Percentiles rank a stretch among this genome's conserved stretches.
Evolutionary conservation across 768 basidiomycete species (phyloP).

Genomic region (Boletus patriciae): DNA sequence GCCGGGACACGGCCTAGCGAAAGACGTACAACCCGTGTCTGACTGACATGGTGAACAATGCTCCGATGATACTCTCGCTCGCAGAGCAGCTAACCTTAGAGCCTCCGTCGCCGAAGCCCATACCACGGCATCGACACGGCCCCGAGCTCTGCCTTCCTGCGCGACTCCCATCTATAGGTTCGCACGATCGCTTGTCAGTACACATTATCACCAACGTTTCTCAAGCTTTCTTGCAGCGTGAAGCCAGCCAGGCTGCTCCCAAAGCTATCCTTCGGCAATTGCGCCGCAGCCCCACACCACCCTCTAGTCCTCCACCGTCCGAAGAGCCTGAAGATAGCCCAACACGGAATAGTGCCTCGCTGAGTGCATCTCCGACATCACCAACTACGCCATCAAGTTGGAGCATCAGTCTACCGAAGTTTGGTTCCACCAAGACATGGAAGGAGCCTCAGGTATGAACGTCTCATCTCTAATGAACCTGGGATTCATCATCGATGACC

Average conservation of each 20-base stretch:
- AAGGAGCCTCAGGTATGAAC: constrained; percentile 52
- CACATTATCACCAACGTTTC: constrained; percentile 25
- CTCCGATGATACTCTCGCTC: constrained; percentile 31
- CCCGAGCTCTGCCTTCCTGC: constrained; percentile 63
- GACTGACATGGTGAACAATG: constrained; percentile 55
- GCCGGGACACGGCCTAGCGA: background rate
- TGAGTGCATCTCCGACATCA: constrained; percentile 24
- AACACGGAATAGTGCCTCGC: constrained; percentile 15
- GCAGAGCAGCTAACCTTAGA: constrained; percentile 27
- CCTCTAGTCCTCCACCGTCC: constrained; percentile 21
- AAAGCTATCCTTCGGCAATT: constrained; percentile 57
- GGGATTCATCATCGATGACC: background rate
- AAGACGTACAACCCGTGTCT: constrained; percentile 2
- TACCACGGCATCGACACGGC: constrained; percentile 40
- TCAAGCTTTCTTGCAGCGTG: constrained; percentile 68
- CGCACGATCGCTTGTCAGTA: constrained; percentile 23
- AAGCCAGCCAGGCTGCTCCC: constrained; percentile 61
- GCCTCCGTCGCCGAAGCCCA: constrained; percentile 18
- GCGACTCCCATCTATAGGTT: constrained; percentile 67
- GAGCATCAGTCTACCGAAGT: constrained; percentile 15
- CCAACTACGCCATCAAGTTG: constrained; percentile 16
- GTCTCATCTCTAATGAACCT: background rate
- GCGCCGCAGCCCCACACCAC: constrained; percentile 44
- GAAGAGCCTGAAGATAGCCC: constrained; percentile 20
- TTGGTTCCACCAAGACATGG: constrained; percentile 35